These are phyloP conservation scores for Musa itinerans DNA, from an alignment of 176 grass and related monocot species.

Conservation along the genomic window DNA sequence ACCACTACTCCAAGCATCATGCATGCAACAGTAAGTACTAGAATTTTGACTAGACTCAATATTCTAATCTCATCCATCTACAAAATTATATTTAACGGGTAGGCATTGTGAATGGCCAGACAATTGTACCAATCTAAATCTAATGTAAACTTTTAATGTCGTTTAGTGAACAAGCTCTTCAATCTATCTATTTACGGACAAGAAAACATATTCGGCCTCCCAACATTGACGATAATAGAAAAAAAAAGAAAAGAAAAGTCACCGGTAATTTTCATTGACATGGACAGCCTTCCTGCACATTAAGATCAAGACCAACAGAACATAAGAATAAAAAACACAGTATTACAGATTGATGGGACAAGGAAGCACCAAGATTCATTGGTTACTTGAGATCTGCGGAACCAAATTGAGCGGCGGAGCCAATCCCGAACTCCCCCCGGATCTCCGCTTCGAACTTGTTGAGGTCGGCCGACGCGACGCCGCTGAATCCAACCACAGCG, in stretches of 20 bases:
- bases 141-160: not conserved
- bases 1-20: too few relatives aligned
- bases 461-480: slow-evolving; percentile 51
- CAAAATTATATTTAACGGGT: too few relatives aligned
- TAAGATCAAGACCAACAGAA: slow-evolving; percentile 8
- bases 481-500: slow-evolving; percentile 30
- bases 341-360: not conserved
- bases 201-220: not conserved
- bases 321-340: slow-evolving; percentile 9
- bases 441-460: slow-evolving; percentile 88
- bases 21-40: too few relatives aligned
- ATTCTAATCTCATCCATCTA: too few relatives aligned
- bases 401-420: slow-evolving; percentile 89
- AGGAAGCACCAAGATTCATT: not conserved
- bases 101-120: too few relatives aligned
- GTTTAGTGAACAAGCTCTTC: not conserved
- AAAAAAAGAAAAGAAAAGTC: not conserved
- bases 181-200: not conserved
- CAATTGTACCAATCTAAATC: not conserved
- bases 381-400: slow-evolving; percentile 76
- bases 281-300: slow-evolving; percentile 61
- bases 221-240: not conserved
- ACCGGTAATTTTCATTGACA: slow-evolving; percentile 94
- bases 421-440: slow-evolving; percentile 81
- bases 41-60: too few relatives aligned